Percentiles rank a stretch among this genome's conserved stretches.
phyloP scores from a whole-genome alignment of 208 protist species.

The Endotrypanum monterogeii region DNA sequence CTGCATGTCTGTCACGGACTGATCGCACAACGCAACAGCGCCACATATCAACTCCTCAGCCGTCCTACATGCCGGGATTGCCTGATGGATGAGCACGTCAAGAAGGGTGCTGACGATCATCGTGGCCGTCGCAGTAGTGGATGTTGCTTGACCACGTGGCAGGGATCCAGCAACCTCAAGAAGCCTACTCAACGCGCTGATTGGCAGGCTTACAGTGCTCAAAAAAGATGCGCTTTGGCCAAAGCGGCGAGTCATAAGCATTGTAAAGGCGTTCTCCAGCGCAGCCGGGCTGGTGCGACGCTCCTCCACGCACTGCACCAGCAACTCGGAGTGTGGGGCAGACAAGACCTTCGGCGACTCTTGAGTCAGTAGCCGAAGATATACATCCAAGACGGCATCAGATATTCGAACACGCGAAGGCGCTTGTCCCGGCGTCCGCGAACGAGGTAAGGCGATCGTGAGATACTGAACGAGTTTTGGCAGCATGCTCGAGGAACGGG shows the following conservation, averaged over 20 bases:
- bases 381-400: constrained; percentile 64
- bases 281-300: constrained; percentile 21
- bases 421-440: neutral
- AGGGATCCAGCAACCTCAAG: constrained; percentile 18
- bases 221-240: constrained; percentile 35
- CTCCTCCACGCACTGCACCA: constrained; percentile 48
- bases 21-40: constrained; percentile 13
- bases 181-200: constrained; percentile 13
- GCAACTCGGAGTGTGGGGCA: constrained; percentile 25
- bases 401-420: constrained; percentile 25
- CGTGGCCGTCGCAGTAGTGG: constrained; percentile 22
- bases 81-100: constrained; percentile 32
- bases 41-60: constrained; percentile 24
- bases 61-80: constrained; percentile 17
- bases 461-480: constrained; percentile 18
- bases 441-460: neutral
- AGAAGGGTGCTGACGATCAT: constrained; percentile 45
- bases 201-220: constrained; percentile 7
- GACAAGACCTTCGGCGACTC: constrained; percentile 18
- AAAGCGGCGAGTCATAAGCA: constrained; percentile 65
- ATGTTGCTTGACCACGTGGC: neutral
- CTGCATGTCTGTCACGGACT: constrained; percentile 13
- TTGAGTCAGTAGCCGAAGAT: constrained; percentile 44
- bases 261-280: constrained; percentile 58
- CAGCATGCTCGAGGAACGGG: constrained; percentile 11